phyloP scores from a whole-genome alignment of 2,329 filamentous ascomycete genomes.

The Paecilomyces sp. region DNA sequence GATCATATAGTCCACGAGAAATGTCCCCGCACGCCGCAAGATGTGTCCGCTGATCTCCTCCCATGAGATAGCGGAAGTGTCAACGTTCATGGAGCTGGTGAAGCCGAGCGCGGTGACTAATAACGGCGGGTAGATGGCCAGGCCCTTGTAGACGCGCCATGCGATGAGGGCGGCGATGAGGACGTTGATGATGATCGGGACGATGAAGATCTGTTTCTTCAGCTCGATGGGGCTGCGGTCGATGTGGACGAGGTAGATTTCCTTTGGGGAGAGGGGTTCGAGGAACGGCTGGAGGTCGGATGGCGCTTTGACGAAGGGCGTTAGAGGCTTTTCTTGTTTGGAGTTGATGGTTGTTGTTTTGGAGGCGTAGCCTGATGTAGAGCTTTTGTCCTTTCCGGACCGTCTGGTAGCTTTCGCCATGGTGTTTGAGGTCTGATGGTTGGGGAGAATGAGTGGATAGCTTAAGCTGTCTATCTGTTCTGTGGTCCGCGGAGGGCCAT shows the following conservation, averaged over 20 bases:
- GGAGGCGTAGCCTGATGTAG: constrained; percentile 21
- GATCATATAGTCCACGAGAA: constrained; percentile 68
- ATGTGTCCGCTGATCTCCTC: constrained; percentile 51
- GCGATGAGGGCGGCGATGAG: constrained; percentile 57
- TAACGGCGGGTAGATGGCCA: constrained; percentile 66
- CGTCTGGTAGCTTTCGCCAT: constrained; percentile 31
- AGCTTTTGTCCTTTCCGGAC: constrained; percentile 20
- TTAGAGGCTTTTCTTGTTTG: constrained; percentile 35
- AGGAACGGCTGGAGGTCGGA: constrained; percentile 59
- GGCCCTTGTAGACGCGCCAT: constrained; percentile 61
- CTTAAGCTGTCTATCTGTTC: background rate
- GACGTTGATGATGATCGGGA: constrained; percentile 71
- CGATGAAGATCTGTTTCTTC: constrained; percentile 76
- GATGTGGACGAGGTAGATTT: constrained; percentile 79
- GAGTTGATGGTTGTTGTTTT: constrained; percentile 12
- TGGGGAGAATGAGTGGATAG: background rate
- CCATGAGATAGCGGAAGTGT: constrained; percentile 51
- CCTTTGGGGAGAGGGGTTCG: constrained; percentile 55
- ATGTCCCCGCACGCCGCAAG: constrained; percentile 53
- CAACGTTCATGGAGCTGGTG: constrained; percentile 59
- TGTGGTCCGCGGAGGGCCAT: background rate
- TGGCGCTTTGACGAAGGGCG: constrained; percentile 63
- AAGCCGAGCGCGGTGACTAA: constrained; percentile 59
- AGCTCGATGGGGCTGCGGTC: constrained; percentile 31
- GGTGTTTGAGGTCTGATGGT: constrained; percentile 1